Percentiles rank a stretch among this genome's conserved stretches.
Evolutionary conservation across 176 grass and related monocot species (phyloP).

Genomic region (Alopecurus myosuroides): DNA sequence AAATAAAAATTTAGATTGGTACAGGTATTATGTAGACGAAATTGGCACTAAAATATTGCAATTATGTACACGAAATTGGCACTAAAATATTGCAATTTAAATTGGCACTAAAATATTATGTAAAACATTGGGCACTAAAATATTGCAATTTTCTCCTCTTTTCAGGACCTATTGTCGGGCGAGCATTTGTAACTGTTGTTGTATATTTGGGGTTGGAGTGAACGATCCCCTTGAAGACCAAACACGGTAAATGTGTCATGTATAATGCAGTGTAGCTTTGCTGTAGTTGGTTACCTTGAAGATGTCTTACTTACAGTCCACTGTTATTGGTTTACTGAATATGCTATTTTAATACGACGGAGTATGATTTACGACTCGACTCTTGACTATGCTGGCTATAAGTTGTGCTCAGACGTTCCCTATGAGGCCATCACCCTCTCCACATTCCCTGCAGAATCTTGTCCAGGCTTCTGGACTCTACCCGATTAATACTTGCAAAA

Average conservation of each 20-base stretch:
- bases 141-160: not conserved
- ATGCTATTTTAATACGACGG: slow-evolving; percentile 1
- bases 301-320: slow-evolving; percentile 12
- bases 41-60: not conserved
- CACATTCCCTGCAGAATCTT: not conserved
- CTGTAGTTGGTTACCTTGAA: not conserved
- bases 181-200: slow-evolving; percentile 19
- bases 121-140: not conserved
- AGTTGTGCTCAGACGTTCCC: not conserved
- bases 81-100: not conserved
- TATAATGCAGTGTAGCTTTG: not conserved
- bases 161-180: slow-evolving; percentile 3
- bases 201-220: slow-evolving; percentile 22
- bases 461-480: not conserved
- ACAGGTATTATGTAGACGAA: not conserved
- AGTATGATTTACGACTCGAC: not conserved
- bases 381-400: not conserved
- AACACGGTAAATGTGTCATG: slow-evolving; percentile 27
- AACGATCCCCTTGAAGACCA: not conserved
- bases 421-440: not conserved
- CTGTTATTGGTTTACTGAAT: slow-evolving; percentile 15
- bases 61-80: no score
- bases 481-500: not conserved
- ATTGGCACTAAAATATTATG: not conserved
- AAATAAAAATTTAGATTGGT: not conserved